Conservation (phyloP, 805 yeast genomes). For the Ogataea pilisensis region DNA sequence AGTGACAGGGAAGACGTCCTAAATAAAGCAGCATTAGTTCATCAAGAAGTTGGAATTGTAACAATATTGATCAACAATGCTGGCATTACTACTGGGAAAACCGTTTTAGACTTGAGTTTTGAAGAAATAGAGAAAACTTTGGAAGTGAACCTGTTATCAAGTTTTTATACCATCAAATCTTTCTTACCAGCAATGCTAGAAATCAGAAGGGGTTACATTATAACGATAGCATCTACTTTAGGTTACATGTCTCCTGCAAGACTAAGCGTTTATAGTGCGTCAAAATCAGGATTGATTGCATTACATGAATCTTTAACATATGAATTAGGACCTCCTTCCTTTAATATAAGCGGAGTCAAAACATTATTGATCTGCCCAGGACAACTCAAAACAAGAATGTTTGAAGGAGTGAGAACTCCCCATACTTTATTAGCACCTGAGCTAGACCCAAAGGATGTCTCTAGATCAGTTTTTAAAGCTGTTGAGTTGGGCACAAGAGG, state of each 20-base stretch:
- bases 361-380: conserved; percentile 85
- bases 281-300: conserved; percentile 82
- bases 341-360: conserved; percentile 50
- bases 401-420: conserved; percentile 70
- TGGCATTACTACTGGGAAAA: conserved; percentile 60
- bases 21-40: conserved; percentile 37
- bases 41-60: conserved; percentile 50
- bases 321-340: conserved; percentile 55
- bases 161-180: conserved; percentile 62
- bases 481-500: conserved; percentile 61
- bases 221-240: conserved; percentile 78
- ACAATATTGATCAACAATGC: conserved; percentile 83
- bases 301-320: conserved; percentile 76
- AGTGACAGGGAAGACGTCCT: conserved; percentile 45
- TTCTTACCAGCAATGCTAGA: conserved; percentile 72
- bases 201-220: conserved; percentile 63
- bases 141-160: conserved; percentile 65
- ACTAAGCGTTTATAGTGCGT: conserved; percentile 79
- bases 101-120: conserved; percentile 48
- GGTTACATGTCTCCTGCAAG: conserved; percentile 85
- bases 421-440: conserved; percentile 77
- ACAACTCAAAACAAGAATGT: conserved; percentile 74
- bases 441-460: conserved; percentile 64
- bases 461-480: conserved; percentile 50
- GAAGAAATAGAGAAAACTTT: conserved; percentile 61